Conservation (phyloP, 2,329 filamentous ascomycete genomes). For the Xylariomycetidae sp. region DNA sequence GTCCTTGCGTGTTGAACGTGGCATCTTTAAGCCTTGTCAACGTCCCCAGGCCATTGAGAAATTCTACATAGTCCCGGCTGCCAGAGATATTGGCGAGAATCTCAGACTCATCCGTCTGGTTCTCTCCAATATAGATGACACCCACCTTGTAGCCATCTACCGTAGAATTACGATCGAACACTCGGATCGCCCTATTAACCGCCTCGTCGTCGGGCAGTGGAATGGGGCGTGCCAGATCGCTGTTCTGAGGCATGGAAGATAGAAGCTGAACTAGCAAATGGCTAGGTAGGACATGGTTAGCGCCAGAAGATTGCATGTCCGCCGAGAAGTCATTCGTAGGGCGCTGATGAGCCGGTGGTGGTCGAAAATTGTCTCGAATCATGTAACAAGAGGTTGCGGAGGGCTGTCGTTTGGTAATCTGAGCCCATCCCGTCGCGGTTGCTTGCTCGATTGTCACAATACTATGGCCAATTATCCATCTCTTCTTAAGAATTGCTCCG, state of each 20-base stretch:
- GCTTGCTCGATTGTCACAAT: conserved; percentile 72
- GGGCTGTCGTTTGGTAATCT: conserved; percentile 67
- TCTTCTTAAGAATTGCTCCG: conserved; percentile 61
- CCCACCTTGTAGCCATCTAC: conserved; percentile 95
- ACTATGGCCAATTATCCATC: conserved; percentile 70
- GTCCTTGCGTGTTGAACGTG: conserved; percentile 86
- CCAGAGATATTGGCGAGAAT: conserved; percentile 85
- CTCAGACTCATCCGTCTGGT: conserved; percentile 75
- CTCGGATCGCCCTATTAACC: conserved; percentile 67
- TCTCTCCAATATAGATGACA: conserved; percentile 86
- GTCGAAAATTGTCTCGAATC: conserved; percentile 55
- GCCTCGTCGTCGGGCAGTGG: conserved; percentile 67
- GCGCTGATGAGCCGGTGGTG: conserved; percentile 54
- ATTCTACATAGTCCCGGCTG: conserved; percentile 81
- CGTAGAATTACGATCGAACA: conserved; percentile 82
- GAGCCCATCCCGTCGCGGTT: conserved; percentile 60
- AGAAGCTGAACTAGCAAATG: conserved; percentile 68
- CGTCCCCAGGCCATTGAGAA: conserved; percentile 77
- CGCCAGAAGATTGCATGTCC: conserved; percentile 47
- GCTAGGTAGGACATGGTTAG: conserved; percentile 64
- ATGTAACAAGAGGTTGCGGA: conserved; percentile 60
- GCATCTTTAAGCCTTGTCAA: conserved; percentile 76
- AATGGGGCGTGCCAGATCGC: conserved; percentile 62
- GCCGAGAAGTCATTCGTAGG: conserved; percentile 43
- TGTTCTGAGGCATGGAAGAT: conserved; percentile 55